Evolutionary conservation across 257 asterid species (phyloP), one percentile per base, ranked within the genome.

Genomic region (Fraxinus excelsior): DNA sequence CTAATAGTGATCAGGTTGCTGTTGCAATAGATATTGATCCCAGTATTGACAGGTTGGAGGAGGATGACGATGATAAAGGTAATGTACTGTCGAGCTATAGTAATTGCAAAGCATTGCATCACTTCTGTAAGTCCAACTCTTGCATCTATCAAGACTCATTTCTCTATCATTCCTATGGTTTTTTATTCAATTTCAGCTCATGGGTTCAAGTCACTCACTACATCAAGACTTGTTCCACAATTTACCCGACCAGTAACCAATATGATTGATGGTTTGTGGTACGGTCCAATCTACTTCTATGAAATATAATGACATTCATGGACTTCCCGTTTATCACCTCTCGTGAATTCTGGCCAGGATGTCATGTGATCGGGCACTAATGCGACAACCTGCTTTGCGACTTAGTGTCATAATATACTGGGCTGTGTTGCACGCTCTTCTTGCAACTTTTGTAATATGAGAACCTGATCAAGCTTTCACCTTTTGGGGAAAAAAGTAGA

Each of bases 61-160:
- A 91, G 37, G 97, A 94, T 40, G 95, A 86, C 77, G 98, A 94
- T 75, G 99, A 95, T 88, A 93, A 95, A 88, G 97, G 98, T 95
- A 84, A 79, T 77, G 68, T 79, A 58, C 70, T 68, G 60, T 29
- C 34, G 56, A 51, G 64, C 79, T 32, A 56, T 82, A 58, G 18
- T 73, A 67, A 29, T 76, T 58, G 3, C 25, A 62, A 31, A 74
- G 32, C 10, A n/a, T 14, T 65, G n/a, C 75, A 37, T 72, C 44
- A 51, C 34, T 37, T 60, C 75, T 18, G 6, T n/a, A 53, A 75
- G 58, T 73, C 77, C 34, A 38, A 70, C 72, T 77, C 71, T 72
- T 44, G 51, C 40, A 73, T 79, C 73, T 49, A 53, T 56, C 56
- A 37, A 73, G 79, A 75, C 67, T 60, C 53, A 73, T 65, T 69